Percentiles rank a stretch among this genome's conserved stretches.
phyloP scores from a whole-genome alignment of 345 rosid species.

The Camelina hispida region DNA sequence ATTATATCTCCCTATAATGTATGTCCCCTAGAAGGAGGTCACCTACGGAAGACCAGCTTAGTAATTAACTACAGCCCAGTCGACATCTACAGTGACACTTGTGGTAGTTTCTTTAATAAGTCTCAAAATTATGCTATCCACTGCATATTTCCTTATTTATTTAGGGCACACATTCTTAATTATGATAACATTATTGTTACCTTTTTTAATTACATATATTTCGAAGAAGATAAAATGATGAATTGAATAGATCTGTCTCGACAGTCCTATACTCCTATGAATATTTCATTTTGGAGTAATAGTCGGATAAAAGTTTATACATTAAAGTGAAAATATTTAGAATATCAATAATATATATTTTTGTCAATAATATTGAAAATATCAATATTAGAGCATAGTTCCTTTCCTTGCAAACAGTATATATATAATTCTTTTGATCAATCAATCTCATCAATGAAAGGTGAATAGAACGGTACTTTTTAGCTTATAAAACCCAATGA shows the following conservation, averaged over 20 bases:
- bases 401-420: too few species aligned
- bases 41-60: too few species aligned
- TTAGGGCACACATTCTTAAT: slow-evolving; percentile 22
- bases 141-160: too few species aligned
- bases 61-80: too few species aligned
- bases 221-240: neutral
- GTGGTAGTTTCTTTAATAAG: too few species aligned
- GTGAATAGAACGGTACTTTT: neutral
- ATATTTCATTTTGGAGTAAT: neutral
- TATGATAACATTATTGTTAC: slow-evolving; percentile 18
- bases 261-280: neutral
- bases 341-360: neutral
- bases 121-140: too few species aligned
- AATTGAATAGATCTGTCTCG: neutral
- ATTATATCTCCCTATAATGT: too few species aligned
- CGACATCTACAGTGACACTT: too few species aligned
- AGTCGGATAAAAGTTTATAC: neutral
- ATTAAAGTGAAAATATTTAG: neutral
- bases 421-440: neutral
- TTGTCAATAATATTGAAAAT: too few species aligned
- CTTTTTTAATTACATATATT: slow-evolving; percentile 7
- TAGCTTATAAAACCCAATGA: neutral
- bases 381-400: too few species aligned
- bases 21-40: too few species aligned
- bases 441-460: neutral